Percentiles rank a stretch among this genome's conserved stretches.
phyloP scores from a whole-genome alignment of 306 rosid genomes.

The Hippophae rhamnoides region DNA sequence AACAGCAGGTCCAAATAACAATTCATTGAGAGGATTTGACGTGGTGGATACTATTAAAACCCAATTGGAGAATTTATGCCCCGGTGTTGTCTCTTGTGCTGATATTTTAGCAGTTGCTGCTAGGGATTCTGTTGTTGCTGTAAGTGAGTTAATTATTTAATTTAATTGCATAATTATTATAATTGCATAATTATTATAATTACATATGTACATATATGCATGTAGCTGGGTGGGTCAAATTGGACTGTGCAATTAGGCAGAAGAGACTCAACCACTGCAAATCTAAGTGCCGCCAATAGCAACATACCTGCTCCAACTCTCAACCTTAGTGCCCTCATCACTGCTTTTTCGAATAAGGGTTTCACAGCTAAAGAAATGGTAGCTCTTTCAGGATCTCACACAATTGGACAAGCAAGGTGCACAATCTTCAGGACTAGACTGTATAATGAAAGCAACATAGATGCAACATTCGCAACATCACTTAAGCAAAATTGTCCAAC shows the following conservation, averaged over 20 bases:
- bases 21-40: slow-evolving; percentile 36
- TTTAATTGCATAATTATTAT: neutral
- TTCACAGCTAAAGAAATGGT: slow-evolving; percentile 43
- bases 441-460: slow-evolving; percentile 51
- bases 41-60: slow-evolving; percentile 49
- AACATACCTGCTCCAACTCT: slow-evolving; percentile 36
- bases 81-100: slow-evolving; percentile 55
- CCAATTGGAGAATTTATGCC: slow-evolving; percentile 37
- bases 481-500: slow-evolving; percentile 35
- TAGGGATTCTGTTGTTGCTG: slow-evolving; percentile 45
- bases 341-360: slow-evolving; percentile 51
- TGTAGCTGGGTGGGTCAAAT: slow-evolving; percentile 45
- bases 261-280: slow-evolving; percentile 71
- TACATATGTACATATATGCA: neutral
- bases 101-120: slow-evolving; percentile 59
- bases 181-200: neutral
- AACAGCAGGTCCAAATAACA: no score
- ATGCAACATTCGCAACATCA: slow-evolving; percentile 33
- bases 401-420: slow-evolving; percentile 51
- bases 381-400: slow-evolving; percentile 64
- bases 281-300: slow-evolving; percentile 33
- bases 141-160: neutral
- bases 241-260: slow-evolving; percentile 52
- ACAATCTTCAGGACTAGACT: slow-evolving; percentile 33
- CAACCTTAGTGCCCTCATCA: slow-evolving; percentile 29